These are phyloP conservation scores for Aspergillus oerlinghausenensis DNA, from an alignment of 2,329 filamentous ascomycete genomes.

Conservation along the genomic window DNA sequence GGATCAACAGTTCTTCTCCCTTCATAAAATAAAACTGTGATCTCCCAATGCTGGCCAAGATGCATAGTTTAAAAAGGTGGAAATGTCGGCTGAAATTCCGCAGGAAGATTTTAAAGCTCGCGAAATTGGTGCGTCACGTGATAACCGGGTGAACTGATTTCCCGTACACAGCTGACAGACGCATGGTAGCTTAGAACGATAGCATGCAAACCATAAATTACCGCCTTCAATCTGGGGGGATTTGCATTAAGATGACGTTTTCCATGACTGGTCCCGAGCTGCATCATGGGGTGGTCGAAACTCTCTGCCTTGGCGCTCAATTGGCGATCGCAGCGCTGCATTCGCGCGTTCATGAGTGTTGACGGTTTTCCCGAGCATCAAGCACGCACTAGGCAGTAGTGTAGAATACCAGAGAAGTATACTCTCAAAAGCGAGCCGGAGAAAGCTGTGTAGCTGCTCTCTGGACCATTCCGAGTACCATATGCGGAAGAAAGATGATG, in stretches of 20 bases:
- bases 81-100: slow-evolving; percentile 6
- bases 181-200: background rate
- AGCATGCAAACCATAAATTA: too few species aligned
- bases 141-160: slow-evolving; percentile 12
- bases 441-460: background rate
- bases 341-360: background rate
- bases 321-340: background rate
- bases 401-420: background rate
- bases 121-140: slow-evolving; percentile 21
- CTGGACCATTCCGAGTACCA: too few species aligned
- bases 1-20: background rate
- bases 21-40: background rate
- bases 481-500: background rate
- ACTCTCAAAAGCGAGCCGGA: background rate
- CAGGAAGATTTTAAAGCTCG: slow-evolving; percentile 16
- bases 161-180: background rate
- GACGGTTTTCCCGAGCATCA: too few species aligned
- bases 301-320: background rate
- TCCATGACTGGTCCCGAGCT: background rate
- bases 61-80: background rate
- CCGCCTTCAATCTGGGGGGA: background rate
- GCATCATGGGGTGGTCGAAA: background rate
- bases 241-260: background rate
- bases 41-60: background rate
- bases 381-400: background rate